Evolutionary conservation across 2,329 filamentous ascomycete genomes (phyloP), one percentile per base, ranked within the genome.

Genomic region (Phialophora chinensis): DNA sequence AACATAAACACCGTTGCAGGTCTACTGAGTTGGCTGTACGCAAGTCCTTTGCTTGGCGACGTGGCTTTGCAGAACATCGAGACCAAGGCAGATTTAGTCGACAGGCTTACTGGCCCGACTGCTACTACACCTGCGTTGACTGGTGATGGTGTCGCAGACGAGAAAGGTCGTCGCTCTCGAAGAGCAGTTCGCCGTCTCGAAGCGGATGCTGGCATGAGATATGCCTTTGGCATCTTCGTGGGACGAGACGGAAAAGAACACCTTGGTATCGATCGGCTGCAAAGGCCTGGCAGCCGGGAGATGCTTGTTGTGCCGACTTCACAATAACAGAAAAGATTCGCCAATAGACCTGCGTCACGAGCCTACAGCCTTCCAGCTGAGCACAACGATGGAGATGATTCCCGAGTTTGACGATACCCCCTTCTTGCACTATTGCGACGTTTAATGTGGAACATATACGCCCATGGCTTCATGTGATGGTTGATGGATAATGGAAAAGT

Each of bases 11-110:
- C 86, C 55, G 83, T 96, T 20, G 90, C 91, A 1, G 92, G 93
- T 75, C 83, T 93, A 25, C 85, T 96, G 72, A 90, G 88, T 74
- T 93, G 94, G 75, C 82, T 94, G 50, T 88, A 91, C 66, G 88
- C 89, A 71, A 89, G 88, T 52, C 89, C 90, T 27, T 81, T 96
- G 20, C 81, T 91, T 1, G 82, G 86, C 4, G 93, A 97, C 74
- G 84, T 88, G 10, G 86, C 90, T 0, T 94, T 97, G 75, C 84
- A 88, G 59, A 85, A 88, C 44, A 87, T 90, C 2, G 82, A 84
- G 31, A 88, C 84, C n/a, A 89, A 88, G 70, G 82, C 82, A 0
- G 90, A 93, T 70, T 84, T 97, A 23, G 84, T 89, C 25, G 87
- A 85, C 0, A 83, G 90, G 50, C 80, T 97, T 2, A 88, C 91